These are phyloP conservation scores for Epithemia pelagica DNA, from an alignment of 108 stramenopile species.

Conservation along the genomic window DNA sequence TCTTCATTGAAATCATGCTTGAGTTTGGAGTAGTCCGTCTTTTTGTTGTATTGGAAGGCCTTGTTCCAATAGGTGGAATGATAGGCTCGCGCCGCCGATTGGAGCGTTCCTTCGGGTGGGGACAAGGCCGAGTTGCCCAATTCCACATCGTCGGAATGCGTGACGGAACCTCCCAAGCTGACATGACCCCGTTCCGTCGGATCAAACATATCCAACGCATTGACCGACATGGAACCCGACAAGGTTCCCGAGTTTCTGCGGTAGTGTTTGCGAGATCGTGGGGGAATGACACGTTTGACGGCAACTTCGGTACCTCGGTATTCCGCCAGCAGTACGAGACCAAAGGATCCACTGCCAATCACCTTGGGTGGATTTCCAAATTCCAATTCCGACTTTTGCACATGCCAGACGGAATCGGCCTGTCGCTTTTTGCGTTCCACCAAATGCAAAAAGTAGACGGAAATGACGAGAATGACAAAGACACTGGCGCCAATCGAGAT, in stretches of 20 bases:
- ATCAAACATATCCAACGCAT: background rate
- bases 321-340: slow-evolving; percentile 24
- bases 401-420: slow-evolving; percentile 35
- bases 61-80: background rate
- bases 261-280: background rate
- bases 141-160: background rate
- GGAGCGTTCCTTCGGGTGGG: background rate
- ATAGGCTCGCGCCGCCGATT: background rate
- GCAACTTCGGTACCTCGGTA: slow-evolving; percentile 35
- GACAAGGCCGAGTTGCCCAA: background rate
- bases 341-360: slow-evolving; percentile 26
- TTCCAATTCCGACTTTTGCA: slow-evolving; percentile 26
- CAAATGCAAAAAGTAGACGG: background rate
- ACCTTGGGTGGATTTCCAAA: slow-evolving; percentile 36
- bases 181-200: background rate
- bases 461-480: background rate
- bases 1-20: slow-evolving; percentile 47
- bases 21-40: slow-evolving; percentile 19
- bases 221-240: background rate
- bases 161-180: background rate
- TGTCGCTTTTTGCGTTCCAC: slow-evolving; percentile 20
- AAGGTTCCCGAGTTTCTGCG: background rate
- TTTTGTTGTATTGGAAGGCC: background rate
- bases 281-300: slow-evolving; percentile 31
- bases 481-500: background rate